Evolutionary conservation across 2,329 filamentous ascomycete genomes (phyloP).

Genomic region (Calycina marina): DNA sequence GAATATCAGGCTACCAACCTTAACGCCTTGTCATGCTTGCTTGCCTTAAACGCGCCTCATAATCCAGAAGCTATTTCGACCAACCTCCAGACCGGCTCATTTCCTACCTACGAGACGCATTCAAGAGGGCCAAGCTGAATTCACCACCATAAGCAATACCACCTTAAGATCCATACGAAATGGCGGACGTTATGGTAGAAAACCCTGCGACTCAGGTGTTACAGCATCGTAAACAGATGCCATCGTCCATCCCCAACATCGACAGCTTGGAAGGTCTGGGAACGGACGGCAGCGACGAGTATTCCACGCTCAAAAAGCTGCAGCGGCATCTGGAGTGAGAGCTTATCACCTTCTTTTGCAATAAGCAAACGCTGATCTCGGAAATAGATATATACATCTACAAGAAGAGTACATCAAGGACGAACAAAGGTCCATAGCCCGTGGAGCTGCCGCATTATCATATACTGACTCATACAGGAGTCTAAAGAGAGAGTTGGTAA

Average conservation of each 20-base stretch:
- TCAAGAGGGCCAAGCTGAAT: too few relatives aligned
- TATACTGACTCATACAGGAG: slow-evolving; percentile 53
- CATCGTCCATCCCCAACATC: slow-evolving; percentile 74
- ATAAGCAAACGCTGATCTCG: slow-evolving; percentile 19
- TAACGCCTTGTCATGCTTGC: too few relatives aligned
- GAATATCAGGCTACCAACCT: too few relatives aligned
- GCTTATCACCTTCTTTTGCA: too few relatives aligned
- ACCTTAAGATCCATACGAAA: slow-evolving; percentile 25
- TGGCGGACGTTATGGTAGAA: slow-evolving; percentile 83
- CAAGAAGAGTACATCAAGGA: slow-evolving; percentile 99
- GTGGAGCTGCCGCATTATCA: too few relatives aligned
- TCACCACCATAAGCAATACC: background rate
- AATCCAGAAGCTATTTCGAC: too few relatives aligned
- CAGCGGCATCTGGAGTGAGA: slow-evolving; percentile 90
- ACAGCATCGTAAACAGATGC: slow-evolving; percentile 68
- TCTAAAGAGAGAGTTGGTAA: slow-evolving; percentile 90
- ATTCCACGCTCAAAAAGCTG: slow-evolving; percentile 88
- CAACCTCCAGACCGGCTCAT: background rate
- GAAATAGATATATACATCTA: slow-evolving; percentile 70
- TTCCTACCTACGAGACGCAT: too few relatives aligned
- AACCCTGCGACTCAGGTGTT: slow-evolving; percentile 58
- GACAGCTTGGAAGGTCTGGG: slow-evolving; percentile 77
- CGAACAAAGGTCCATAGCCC: slow-evolving; percentile 49
- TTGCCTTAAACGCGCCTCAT: too few relatives aligned
- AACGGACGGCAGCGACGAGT: slow-evolving; percentile 77